These are phyloP conservation scores for Botrytis medusae DNA, from an alignment of 2,329 filamentous ascomycete genomes.

Conservation along the genomic window DNA sequence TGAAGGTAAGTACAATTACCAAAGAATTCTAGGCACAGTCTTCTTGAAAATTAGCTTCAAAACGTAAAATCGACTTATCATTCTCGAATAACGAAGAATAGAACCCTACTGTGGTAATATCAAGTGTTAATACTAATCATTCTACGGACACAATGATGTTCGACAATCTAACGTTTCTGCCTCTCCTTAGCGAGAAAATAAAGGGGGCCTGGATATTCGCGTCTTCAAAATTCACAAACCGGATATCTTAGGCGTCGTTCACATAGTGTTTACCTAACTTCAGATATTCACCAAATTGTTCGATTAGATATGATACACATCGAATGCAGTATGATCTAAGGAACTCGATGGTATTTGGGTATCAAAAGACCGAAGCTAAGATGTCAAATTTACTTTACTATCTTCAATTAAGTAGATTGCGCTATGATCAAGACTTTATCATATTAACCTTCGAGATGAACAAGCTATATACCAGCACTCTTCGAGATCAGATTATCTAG, in stretches of 20 bases:
- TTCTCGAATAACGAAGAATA: background rate
- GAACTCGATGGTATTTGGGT: too few relatives aligned
- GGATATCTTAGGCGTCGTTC: background rate
- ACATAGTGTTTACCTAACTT: too few relatives aligned
- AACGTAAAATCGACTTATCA: accelerated
- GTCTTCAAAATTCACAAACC: background rate
- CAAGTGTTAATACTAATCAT: background rate
- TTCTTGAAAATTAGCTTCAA: accelerated
- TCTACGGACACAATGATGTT: background rate
- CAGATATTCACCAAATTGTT: too few relatives aligned
- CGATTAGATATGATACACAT: too few relatives aligned
- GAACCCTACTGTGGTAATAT: accelerated
- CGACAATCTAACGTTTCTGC: background rate
- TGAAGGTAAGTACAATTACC: accelerated
- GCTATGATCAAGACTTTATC: too few relatives aligned
- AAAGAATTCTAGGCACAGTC: accelerated
- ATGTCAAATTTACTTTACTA: too few relatives aligned
- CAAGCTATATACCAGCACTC: too few relatives aligned
- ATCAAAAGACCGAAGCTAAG: too few relatives aligned
- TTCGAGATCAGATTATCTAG: too few relatives aligned
- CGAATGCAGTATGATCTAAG: too few relatives aligned
- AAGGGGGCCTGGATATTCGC: background rate
- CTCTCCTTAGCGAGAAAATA: background rate
- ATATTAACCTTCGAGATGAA: too few relatives aligned
- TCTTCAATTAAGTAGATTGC: too few relatives aligned